Evolutionary conservation across 2,329 filamentous ascomycete species (phyloP).

Genomic region (Penicillium oxalicum): DNA sequence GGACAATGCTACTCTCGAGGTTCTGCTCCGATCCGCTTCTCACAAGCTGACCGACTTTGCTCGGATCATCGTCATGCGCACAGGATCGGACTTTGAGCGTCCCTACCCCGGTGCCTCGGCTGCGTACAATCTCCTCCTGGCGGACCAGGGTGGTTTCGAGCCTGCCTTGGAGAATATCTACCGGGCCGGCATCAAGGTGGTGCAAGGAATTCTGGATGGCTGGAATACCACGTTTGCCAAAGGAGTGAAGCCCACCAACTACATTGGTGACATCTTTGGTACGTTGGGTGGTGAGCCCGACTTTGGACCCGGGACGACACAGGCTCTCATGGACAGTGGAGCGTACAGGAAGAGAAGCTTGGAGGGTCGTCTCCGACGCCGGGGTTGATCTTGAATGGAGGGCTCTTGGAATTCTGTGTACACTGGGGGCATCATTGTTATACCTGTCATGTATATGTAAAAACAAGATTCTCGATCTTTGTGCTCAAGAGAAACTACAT

Average conservation of each 20-base stretch:
- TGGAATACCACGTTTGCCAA: conserved; percentile 56
- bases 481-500: neutral
- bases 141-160: conserved; percentile 58
- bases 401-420: neutral
- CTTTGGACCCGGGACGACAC: conserved; percentile 46
- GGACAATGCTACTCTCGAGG: conserved; percentile 64
- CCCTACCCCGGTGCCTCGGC: conserved; percentile 54
- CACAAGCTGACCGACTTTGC: conserved; percentile 58
- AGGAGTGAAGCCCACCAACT: conserved; percentile 57
- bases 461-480: neutral
- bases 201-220: conserved; percentile 55
- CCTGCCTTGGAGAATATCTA: conserved; percentile 63
- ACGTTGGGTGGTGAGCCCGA: conserved; percentile 60
- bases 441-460: neutral
- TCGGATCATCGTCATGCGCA: conserved; percentile 62
- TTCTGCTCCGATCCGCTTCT: conserved; percentile 54
- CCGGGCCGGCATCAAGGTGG: conserved; percentile 58
- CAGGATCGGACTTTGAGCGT: conserved; percentile 66
- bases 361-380: conserved; percentile 4
- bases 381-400: neutral
- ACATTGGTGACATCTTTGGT: conserved; percentile 66
- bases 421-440: neutral
- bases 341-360: conserved; percentile 18
- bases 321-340: conserved; percentile 16
- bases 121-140: conserved; percentile 54